phyloP scores from a whole-genome alignment of 352 stramenopile genomes.

The Peronosclerospora sorghi region DNA sequence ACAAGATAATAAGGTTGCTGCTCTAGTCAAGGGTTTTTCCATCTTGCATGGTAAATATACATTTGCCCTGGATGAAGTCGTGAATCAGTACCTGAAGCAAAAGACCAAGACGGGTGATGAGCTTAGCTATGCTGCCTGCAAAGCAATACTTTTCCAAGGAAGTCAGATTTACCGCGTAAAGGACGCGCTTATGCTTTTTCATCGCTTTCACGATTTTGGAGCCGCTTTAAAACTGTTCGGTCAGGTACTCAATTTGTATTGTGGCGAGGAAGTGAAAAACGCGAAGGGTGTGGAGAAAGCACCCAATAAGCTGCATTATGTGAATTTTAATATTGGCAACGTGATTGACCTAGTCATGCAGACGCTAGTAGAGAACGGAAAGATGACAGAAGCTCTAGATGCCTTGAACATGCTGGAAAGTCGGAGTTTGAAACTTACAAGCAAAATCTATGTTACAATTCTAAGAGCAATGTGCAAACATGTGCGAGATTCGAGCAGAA shows the following conservation, averaged over 20 bases:
- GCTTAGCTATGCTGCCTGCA: conserved; percentile 38
- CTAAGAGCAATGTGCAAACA: conserved; percentile 39
- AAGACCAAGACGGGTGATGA: conserved; percentile 24
- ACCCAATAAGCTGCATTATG: conserved; percentile 11
- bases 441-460: conserved; percentile 35
- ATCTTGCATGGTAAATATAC: conserved; percentile 29
- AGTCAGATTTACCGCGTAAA: conserved; percentile 36
- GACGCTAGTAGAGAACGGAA: conserved; percentile 34
- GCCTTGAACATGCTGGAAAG: conserved; percentile 24
- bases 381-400: conserved; percentile 23
- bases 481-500: conserved; percentile 6
- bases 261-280: conserved; percentile 13
- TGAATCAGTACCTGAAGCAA: conserved; percentile 32
- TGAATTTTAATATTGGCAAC: conserved; percentile 35
- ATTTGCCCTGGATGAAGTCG: conserved; percentile 34
- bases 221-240: conserved; percentile 28
- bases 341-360: conserved; percentile 37
- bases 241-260: conserved; percentile 32
- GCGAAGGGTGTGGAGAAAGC: conserved; percentile 4
- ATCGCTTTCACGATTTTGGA: conserved; percentile 34
- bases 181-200: conserved; percentile 33
- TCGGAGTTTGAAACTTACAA: conserved; percentile 17
- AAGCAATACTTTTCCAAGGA: conserved; percentile 40
- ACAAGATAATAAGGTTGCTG: conserved; percentile 45
- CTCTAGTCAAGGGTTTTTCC: conserved; percentile 42